Evolutionary conservation across 495 filamentous ascomycete genomes (phyloP).

Genomic region (Evansstolkia leycettana): DNA sequence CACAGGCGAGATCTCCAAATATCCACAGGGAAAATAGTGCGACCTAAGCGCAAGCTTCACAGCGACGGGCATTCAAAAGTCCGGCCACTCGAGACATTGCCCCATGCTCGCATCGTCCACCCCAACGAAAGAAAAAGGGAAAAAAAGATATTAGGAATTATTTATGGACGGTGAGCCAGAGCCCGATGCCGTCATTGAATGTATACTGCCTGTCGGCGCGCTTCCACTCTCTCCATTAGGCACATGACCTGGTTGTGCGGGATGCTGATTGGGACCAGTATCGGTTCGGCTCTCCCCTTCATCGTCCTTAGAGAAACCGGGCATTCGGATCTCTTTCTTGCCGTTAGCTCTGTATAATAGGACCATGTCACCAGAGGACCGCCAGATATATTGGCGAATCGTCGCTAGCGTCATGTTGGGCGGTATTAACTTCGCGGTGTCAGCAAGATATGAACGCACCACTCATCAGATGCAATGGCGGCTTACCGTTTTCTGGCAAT

Average conservation of each 20-base stretch:
- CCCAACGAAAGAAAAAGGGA: background rate
- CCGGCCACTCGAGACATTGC: too few species aligned
- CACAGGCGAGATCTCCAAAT: background rate
- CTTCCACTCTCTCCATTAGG: conserved; percentile 12
- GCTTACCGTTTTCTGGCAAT: conserved; percentile 82
- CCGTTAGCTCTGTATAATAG: conserved; percentile 87
- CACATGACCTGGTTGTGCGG: background rate
- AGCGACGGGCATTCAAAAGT: too few species aligned
- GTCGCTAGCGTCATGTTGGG: conserved; percentile 84
- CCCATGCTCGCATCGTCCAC: too few species aligned
- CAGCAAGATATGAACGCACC: background rate
- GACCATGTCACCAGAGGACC: conserved; percentile 77
- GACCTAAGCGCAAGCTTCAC: too few species aligned
- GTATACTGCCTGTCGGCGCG: conserved; percentile 21
- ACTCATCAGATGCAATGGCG: background rate
- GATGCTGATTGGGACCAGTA: conserved; percentile 2
- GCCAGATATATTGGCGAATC: conserved; percentile 82
- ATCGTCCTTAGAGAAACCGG: conserved; percentile 8
- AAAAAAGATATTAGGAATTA: conserved; percentile 6
- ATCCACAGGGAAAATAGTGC: background rate
- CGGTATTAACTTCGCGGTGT: conserved; percentile 35
- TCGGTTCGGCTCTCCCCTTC: conserved; percentile 8
- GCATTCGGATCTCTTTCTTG: conserved; percentile 38
- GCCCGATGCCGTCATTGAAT: conserved; percentile 24
- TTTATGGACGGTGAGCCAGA: conserved; percentile 19